These are phyloP conservation scores for Amanita molliuscula DNA, from an alignment of 768 basidiomycete genomes.

Conservation along the genomic window DNA sequence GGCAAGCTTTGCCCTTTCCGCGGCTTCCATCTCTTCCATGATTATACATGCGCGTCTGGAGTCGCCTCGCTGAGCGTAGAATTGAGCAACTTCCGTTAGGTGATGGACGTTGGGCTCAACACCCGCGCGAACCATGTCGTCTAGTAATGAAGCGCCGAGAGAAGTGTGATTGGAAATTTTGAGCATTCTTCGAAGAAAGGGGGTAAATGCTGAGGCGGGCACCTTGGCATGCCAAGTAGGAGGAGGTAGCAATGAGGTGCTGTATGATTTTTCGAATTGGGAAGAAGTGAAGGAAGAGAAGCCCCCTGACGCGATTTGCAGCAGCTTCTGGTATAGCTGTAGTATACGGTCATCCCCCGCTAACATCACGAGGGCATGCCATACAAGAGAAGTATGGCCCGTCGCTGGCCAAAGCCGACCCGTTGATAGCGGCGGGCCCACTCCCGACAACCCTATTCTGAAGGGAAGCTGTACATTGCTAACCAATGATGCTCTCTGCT, in stretches of 20 bases:
- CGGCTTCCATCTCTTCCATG: constrained; percentile 29
- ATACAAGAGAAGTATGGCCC: constrained; percentile 25
- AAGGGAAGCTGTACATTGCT: background rate
- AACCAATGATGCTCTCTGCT: background rate
- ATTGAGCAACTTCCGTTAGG: constrained; percentile 37
- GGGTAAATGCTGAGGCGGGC: constrained; percentile 31
- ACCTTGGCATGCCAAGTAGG: constrained; percentile 20
- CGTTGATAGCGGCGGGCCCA: constrained; percentile 5
- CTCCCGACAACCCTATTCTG: constrained; percentile 1
- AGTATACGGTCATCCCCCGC: constrained; percentile 16
- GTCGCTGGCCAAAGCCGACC: constrained; percentile 23
- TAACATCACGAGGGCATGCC: constrained; percentile 26
- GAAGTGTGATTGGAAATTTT: constrained; percentile 2
- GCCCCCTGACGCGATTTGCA: constrained; percentile 15
- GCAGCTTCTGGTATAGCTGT: constrained; percentile 33
- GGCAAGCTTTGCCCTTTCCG: background rate
- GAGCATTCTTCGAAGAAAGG: constrained; percentile 38
- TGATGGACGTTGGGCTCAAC: constrained; percentile 36
- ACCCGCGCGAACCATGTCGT: constrained; percentile 41
- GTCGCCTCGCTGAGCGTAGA: constrained; percentile 32
- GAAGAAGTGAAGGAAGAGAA: background rate
- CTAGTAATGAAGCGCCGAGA: constrained; percentile 28
- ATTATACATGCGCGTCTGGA: constrained; percentile 25
- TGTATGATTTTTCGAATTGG: background rate
- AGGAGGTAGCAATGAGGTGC: constrained; percentile 13